phyloP scores from a whole-genome alignment of 2,329 filamentous ascomycete genomes.

The Diaporthe sp. region DNA sequence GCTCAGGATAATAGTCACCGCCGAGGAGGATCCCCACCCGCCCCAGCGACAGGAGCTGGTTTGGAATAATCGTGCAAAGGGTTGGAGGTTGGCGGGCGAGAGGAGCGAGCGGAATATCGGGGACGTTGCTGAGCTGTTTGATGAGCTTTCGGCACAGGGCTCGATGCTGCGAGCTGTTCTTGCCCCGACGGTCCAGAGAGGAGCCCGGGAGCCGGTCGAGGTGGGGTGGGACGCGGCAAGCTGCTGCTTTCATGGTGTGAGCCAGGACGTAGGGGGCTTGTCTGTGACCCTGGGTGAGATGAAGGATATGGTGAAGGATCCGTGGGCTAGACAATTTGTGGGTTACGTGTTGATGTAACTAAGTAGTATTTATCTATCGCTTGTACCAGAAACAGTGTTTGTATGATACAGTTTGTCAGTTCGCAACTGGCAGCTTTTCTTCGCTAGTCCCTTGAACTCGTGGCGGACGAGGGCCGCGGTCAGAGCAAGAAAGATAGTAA shows the following conservation, averaged over 20 bases:
- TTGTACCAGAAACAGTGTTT: not conserved
- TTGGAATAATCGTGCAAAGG: constrained; percentile 6
- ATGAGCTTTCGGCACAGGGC: not conserved
- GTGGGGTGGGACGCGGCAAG: not conserved
- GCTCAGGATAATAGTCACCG: not conserved
- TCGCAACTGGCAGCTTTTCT: not conserved
- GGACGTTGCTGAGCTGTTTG: not conserved
- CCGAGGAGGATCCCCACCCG: not conserved
- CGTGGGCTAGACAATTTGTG: constrained; percentile 3
- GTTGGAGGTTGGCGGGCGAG: not conserved
- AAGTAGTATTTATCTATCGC: not conserved
- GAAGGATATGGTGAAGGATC: constrained; percentile 6
- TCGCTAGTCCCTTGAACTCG: too few species aligned
- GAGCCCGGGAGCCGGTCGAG: not conserved
- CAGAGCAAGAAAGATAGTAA: too few species aligned
- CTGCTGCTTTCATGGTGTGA: not conserved
- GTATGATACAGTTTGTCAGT: not conserved
- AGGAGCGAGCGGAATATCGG: not conserved
- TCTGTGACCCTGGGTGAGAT: not conserved
- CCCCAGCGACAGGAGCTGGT: not conserved
- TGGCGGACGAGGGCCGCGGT: too few species aligned
- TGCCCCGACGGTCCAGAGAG: not conserved
- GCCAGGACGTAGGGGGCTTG: not conserved
- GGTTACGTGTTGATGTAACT: not conserved
- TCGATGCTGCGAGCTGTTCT: not conserved